A percentile compares a stretch with the other conserved stretches of the same genome.
Conservation (phyloP, 352 stramenopile species). For the Aphanomyces astaci region DNA sequence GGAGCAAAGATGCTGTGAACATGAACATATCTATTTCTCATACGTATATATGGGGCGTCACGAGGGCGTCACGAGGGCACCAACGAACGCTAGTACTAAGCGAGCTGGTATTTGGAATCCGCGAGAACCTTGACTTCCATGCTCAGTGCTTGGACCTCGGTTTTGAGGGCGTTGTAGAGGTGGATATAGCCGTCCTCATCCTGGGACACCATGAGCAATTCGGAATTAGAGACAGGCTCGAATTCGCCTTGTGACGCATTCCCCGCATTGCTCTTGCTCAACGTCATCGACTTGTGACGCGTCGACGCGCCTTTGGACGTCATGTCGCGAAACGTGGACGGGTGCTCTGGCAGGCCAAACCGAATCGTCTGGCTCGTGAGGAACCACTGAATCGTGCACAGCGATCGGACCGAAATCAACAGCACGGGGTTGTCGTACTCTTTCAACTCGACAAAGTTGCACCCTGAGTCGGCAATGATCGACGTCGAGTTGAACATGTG, state of each 20-base stretch:
- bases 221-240: background rate
- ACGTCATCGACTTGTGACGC: background rate
- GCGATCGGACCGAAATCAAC: too few species aligned
- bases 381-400: constrained; percentile 18
- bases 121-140: constrained; percentile 21
- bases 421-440: background rate
- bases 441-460: background rate
- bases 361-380: constrained; percentile 4
- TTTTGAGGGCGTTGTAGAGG: background rate
- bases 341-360: constrained; percentile 15
- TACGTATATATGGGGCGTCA: too few species aligned
- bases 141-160: background rate
- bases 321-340: background rate
- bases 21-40: too few species aligned
- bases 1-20: too few species aligned
- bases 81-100: too few species aligned
- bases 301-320: background rate
- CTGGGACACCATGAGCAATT: constrained; percentile 14
- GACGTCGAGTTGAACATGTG: constrained; percentile 19
- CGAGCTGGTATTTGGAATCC: background rate
- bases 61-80: too few species aligned
- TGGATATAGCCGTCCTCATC: constrained; percentile 8
- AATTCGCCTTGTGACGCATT: background rate
- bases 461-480: background rate
- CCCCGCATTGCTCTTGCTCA: background rate